Percentiles rank a stretch among this genome's conserved stretches.
Conservation (phyloP, 495 filamentous ascomycete genomes). For the Cudoniella acicularis region DNA sequence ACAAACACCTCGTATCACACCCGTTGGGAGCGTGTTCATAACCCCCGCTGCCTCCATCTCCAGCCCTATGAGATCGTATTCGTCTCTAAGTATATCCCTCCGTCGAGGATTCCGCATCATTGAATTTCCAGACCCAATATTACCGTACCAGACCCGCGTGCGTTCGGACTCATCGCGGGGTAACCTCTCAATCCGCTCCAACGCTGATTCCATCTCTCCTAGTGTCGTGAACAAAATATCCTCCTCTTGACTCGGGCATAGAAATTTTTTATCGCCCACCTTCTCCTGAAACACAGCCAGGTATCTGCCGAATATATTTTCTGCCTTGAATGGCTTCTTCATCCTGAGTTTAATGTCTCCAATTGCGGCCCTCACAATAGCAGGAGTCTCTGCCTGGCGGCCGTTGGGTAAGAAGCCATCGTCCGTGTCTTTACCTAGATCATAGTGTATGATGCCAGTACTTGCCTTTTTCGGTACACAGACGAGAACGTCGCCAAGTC, state of each 20-base stretch:
- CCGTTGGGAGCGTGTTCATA: constrained; percentile 5
- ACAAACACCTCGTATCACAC: constrained; percentile 37
- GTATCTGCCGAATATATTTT: not conserved
- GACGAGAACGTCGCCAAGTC: constrained; percentile 40
- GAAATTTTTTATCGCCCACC: not conserved
- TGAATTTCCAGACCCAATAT: constrained; percentile 27
- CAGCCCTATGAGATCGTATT: constrained; percentile 21
- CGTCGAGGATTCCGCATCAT: constrained; percentile 18
- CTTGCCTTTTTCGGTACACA: constrained; percentile 15
- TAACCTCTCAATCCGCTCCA: not conserved
- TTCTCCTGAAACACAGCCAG: not conserved
- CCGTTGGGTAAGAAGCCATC: not conserved
- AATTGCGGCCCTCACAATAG: not conserved
- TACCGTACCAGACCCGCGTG: constrained; percentile 29
- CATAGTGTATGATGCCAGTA: constrained; percentile 27
- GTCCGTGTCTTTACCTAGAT: constrained; percentile 26
- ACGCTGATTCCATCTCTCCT: not conserved
- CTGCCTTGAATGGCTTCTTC: not conserved
- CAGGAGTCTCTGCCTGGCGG: not conserved
- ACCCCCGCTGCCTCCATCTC: constrained; percentile 19
- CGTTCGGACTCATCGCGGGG: constrained; percentile 20
- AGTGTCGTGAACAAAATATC: constrained; percentile 19
- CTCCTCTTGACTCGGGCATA: not conserved
- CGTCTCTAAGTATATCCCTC: constrained; percentile 22
- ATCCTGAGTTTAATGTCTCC: not conserved